Evolutionary conservation across 192 early-diverging fungal genomes (phyloP).

Genomic region (Linnemannia elongata): DNA sequence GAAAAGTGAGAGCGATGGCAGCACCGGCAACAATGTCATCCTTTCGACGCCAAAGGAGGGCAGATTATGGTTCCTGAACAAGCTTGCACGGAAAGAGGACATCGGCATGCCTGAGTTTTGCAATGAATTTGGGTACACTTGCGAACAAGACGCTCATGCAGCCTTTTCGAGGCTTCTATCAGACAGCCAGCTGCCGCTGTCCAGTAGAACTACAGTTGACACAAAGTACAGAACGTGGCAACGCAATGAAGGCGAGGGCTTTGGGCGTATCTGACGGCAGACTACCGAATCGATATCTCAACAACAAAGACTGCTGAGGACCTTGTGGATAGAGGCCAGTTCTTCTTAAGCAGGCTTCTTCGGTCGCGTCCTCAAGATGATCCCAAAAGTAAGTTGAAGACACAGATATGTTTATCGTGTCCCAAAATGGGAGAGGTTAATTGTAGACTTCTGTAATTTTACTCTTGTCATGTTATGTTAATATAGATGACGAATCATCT

Average conservation of each 20-base stretch:
- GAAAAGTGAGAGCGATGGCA: neutral
- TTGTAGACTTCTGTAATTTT: constrained; percentile 1
- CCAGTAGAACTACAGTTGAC: neutral
- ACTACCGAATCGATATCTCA: constrained; percentile 16
- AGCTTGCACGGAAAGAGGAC: neutral
- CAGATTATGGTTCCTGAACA: constrained; percentile 1
- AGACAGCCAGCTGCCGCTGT: constrained; percentile 1
- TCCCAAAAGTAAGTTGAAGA: constrained; percentile 2
- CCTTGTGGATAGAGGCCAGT: constrained; percentile 12
- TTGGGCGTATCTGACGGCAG: constrained; percentile 1
- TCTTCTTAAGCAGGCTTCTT: constrained; percentile 1
- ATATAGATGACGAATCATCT: constrained; percentile 23
- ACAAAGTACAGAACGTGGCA: constrained; percentile 10
- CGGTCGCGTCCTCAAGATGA: constrained; percentile 6
- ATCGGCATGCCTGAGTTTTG: neutral
- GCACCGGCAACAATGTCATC: constrained; percentile 1
- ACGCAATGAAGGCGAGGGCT: constrained; percentile 10
- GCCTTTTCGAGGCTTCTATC: neutral
- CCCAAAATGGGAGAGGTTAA: neutral
- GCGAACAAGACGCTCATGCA: constrained; percentile 6
- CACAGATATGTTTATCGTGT: neutral
- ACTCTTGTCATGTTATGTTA: neutral
- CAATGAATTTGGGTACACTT: constrained; percentile 14
- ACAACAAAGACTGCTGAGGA: constrained; percentile 7
- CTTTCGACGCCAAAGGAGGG: neutral